Conservation (phyloP, 2,329 filamentous ascomycete species). For the Escovopsis weberi region DNA sequence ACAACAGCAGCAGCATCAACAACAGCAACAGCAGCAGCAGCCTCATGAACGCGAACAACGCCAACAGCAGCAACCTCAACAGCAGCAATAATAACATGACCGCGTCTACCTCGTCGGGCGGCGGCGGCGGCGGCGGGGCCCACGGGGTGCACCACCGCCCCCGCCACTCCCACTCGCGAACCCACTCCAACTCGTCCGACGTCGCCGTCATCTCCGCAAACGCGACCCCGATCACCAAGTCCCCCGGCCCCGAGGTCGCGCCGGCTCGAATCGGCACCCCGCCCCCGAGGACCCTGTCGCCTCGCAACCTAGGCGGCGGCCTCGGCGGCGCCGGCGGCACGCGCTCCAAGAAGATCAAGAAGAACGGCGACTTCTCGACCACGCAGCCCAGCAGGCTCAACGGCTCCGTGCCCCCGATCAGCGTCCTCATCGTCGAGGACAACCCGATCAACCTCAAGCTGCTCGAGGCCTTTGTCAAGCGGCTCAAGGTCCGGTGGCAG, state of each 20-base stretch:
- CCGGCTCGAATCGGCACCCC: conserved; percentile 31
- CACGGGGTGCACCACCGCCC: conserved; percentile 17
- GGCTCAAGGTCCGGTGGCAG: conserved; percentile 89
- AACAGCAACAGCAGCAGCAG: no score
- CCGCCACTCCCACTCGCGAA: conserved; percentile 35
- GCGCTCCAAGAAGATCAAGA: conserved; percentile 39
- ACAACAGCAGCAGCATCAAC: no score
- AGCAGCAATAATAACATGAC: conserved; percentile 12
- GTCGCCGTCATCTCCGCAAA: conserved; percentile 29
- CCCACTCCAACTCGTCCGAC: conserved; percentile 45
- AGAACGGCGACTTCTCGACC: conserved; percentile 25
- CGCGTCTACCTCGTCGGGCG: conserved; percentile 22
- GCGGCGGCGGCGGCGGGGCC: conserved; percentile 6
- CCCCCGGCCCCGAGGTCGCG: conserved; percentile 34
- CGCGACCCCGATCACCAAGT: conserved; percentile 36
- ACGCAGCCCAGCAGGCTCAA: conserved; percentile 56
- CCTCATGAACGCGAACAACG: no score
- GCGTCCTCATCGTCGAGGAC: conserved; percentile 94
- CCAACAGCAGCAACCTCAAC: no score
- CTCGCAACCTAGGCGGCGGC: conserved; percentile 26
- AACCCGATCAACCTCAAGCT: conserved; percentile 95
- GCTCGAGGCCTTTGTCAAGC: conserved; percentile 88
- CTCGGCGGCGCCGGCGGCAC: neutral
- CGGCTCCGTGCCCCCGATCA: conserved; percentile 82
- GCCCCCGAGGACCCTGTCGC: conserved; percentile 33